These are phyloP conservation scores for Phytophthora constricta DNA, from an alignment of 352 stramenopile species.

Conservation along the genomic window DNA sequence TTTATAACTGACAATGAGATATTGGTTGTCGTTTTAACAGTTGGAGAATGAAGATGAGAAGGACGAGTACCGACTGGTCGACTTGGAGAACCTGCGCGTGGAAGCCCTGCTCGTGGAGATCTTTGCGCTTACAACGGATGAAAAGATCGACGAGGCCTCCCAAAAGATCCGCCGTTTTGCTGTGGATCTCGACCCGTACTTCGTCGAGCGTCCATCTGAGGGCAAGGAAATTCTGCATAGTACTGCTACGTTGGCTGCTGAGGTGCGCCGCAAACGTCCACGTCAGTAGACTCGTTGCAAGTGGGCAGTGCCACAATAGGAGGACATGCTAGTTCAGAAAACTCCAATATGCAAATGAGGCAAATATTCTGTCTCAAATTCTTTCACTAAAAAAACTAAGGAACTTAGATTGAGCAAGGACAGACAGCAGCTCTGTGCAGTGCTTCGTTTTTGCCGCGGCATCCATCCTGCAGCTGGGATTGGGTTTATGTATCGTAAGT, in stretches of 20 bases:
- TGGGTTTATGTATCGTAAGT: not conserved
- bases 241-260: conserved; percentile 78
- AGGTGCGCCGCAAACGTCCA: conserved; percentile 80
- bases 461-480: not conserved
- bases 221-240: conserved; percentile 87
- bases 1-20: too few species aligned
- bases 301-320: not conserved
- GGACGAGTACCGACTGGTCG: conserved; percentile 84
- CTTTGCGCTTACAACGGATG: conserved; percentile 81
- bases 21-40: too few species aligned
- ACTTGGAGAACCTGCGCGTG: conserved; percentile 83
- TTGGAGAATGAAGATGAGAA: conserved; percentile 84
- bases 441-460: not conserved
- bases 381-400: not conserved
- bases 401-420: not conserved
- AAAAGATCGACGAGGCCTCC: conserved; percentile 86
- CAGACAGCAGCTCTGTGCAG: not conserved
- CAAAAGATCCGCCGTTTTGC: conserved; percentile 86
- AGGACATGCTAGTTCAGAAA: too few species aligned
- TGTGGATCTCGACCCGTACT: conserved; percentile 84
- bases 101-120: conserved; percentile 89
- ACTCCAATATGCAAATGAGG: not conserved
- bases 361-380: not conserved
- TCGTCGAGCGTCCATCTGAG: conserved; percentile 83
- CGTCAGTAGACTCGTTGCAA: conserved; percentile 36